Percentiles rank a stretch among this genome's conserved stretches.
Evolutionary conservation across 441 rosid species (phyloP).

Genomic region (Breynia disticha): DNA sequence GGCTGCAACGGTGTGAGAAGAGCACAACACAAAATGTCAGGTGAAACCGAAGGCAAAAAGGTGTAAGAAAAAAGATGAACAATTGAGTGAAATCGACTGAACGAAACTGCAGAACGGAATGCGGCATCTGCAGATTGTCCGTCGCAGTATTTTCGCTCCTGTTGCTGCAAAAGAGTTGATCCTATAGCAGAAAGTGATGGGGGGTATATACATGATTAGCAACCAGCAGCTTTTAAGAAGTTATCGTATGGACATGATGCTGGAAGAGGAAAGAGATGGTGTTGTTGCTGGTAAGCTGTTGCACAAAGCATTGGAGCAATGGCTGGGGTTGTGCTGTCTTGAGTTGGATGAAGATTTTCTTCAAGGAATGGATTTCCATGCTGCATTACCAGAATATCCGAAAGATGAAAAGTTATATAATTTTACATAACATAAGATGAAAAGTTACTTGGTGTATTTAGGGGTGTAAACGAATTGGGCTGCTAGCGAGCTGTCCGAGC

Average conservation of each 20-base stretch:
- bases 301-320: constrained; percentile 30
- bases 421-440: neutral
- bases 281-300: constrained; percentile 45
- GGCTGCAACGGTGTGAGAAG: too few species aligned
- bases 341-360: constrained; percentile 18
- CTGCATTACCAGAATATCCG: constrained; percentile 27
- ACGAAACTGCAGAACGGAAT: too few species aligned
- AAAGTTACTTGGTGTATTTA: too few species aligned
- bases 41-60: too few species aligned
- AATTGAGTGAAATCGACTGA: too few species aligned
- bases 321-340: constrained; percentile 19
- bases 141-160: neutral
- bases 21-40: too few species aligned
- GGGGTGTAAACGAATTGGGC: too few species aligned
- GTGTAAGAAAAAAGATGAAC: too few species aligned
- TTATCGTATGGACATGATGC: constrained; percentile 64
- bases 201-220: constrained; percentile 21
- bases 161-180: neutral
- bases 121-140: too few species aligned
- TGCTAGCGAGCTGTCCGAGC: too few species aligned
- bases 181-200: neutral
- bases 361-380: constrained; percentile 49
- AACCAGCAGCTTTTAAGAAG: constrained; percentile 71
- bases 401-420: neutral
- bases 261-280: constrained; percentile 49